Evolutionary conservation across 2,329 filamentous ascomycete species (phyloP).

Genomic region (Pseudogymnoascus sp.): DNA sequence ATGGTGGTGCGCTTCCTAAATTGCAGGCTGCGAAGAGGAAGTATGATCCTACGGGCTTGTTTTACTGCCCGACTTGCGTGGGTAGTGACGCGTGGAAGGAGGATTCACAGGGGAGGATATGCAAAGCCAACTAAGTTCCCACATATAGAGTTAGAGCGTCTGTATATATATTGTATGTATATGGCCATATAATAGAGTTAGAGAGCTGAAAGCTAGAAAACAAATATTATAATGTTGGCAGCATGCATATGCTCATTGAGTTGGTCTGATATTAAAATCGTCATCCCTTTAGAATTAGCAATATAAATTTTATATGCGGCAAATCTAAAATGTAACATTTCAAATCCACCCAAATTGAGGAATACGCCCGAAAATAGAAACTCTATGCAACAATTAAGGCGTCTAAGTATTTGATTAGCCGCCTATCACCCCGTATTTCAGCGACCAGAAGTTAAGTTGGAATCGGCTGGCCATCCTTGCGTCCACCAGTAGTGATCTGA

Average conservation of each 20-base stretch:
- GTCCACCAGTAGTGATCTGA: background rate
- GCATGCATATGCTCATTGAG: background rate
- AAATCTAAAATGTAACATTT: background rate
- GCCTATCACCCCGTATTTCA: too few relatives aligned
- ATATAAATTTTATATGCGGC: background rate
- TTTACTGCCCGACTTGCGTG: conserved; percentile 36
- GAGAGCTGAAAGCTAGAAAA: background rate
- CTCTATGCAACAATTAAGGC: background rate
- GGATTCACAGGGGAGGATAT: background rate
- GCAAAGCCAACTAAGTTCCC: background rate
- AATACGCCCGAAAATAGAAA: background rate
- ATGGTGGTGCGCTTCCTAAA: conserved; percentile 29
- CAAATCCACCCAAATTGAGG: background rate
- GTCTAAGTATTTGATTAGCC: background rate
- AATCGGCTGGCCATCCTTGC: conserved; percentile 5
- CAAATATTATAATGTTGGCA: background rate
- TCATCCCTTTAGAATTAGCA: background rate
- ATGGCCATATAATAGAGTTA: background rate
- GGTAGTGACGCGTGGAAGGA: conserved; percentile 30
- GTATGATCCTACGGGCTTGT: conserved; percentile 30
- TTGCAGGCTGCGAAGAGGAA: conserved; percentile 31
- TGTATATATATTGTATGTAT: background rate
- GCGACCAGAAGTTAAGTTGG: background rate
- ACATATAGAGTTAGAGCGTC: background rate
- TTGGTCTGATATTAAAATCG: background rate